Evolutionary conservation across 1,139 yeast species (phyloP).

Genomic region (Candida sanyaensis): DNA sequence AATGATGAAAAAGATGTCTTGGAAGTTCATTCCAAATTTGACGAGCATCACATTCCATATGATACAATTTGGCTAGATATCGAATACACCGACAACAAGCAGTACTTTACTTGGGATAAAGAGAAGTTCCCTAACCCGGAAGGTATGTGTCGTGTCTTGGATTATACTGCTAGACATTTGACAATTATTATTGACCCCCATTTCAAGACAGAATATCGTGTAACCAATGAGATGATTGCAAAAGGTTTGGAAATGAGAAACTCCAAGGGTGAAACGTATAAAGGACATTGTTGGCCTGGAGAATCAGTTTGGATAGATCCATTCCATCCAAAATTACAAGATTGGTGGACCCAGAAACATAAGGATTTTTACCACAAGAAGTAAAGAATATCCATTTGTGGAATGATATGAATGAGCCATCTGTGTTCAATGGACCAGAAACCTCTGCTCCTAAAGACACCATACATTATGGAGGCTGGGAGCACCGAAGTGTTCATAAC

Average conservation of each 20-base stretch:
- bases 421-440: conserved; percentile 93
- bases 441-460: conserved; percentile 83
- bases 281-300: conserved; percentile 99
- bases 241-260: conserved; percentile 44
- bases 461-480: conserved; percentile 78
- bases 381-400: conserved; percentile 78
- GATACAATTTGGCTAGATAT: conserved; percentile 96
- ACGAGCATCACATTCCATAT: conserved; percentile 73
- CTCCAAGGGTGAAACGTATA: conserved; percentile 43
- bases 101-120: conserved; percentile 89
- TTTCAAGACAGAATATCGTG: conserved; percentile 66
- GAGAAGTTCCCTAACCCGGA: conserved; percentile 75
- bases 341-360: conserved; percentile 56
- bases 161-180: conserved; percentile 73
- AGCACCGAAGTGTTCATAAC: conserved; percentile 90
- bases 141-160: conserved; percentile 63
- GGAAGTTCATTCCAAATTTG: conserved; percentile 68
- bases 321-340: conserved; percentile 60
- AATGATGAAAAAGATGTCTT: conserved; percentile 84
- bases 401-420: conserved; percentile 99
- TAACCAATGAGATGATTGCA: conserved; percentile 54
- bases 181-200: conserved; percentile 94
- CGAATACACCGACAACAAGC: conserved; percentile 83
- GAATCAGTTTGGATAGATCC: conserved; percentile 93
- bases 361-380: conserved; percentile 54